A percentile compares a stretch with the other conserved stretches of the same genome.
These are phyloP conservation scores for Pleodorina starrii DNA, from an alignment of 139 green algal species.

Conservation along the genomic window DNA sequence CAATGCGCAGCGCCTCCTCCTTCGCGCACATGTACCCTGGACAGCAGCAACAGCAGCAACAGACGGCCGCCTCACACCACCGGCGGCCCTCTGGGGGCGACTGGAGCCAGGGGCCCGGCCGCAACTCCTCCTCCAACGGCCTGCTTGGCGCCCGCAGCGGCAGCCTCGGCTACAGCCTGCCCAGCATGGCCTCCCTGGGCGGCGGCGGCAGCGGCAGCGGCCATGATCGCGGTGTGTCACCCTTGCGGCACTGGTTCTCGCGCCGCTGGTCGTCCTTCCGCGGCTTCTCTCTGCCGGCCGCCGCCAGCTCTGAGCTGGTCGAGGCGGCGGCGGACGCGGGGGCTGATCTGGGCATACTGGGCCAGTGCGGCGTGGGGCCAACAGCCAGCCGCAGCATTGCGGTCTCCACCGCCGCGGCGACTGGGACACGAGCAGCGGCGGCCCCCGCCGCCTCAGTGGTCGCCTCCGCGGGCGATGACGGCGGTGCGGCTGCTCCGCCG, in stretches of 20 bases:
- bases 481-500: neutral
- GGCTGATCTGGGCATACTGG: slow-evolving; percentile 12
- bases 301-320: slow-evolving; percentile 9
- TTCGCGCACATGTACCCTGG: neutral
- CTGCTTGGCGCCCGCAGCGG: neutral
- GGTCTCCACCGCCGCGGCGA: neutral
- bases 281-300: neutral
- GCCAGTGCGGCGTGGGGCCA: neutral
- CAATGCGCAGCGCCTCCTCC: too few relatives aligned
- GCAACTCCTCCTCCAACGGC: neutral
- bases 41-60: neutral
- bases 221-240: neutral
- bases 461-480: neutral
- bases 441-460: too few relatives aligned
- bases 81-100: neutral
- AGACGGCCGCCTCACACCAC: neutral
- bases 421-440: neutral
- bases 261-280: neutral
- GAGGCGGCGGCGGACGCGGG: slow-evolving; percentile 27
- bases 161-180: slow-evolving; percentile 5
- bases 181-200: neutral
- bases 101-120: neutral
- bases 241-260: slow-evolving; percentile 15
- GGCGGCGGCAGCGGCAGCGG: slow-evolving; percentile 1
- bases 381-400: neutral